Evolutionary conservation across 306 rosid genomes (phyloP), one percentile per base, ranked within the genome.

Genomic region (Pyrus pyrifolia): DNA sequence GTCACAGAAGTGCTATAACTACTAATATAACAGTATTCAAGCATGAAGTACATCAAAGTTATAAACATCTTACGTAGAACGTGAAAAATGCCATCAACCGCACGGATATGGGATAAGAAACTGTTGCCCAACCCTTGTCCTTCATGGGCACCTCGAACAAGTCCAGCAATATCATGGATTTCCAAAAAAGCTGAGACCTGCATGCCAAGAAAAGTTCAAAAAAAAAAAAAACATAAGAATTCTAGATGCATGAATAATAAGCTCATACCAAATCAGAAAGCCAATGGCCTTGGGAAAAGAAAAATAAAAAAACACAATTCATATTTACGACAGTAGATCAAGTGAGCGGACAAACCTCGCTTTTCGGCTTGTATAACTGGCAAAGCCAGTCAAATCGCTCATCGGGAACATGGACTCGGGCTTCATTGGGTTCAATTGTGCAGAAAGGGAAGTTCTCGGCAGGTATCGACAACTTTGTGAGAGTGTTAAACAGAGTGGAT

Each of bases 371-470:
- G 93, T 30, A 88, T 35, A 86, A 80, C 70, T 88, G 89, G 83
- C 97, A 93, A 74, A 96, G 99, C 98, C 99, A 96, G 82, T 96
- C 98, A 63, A 92, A 96, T 23, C 98, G 88, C 81, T 96, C 99
- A 46, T 96, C 99, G 0, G 99, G 99, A 42, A 96, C 87, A 78
- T 96, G 75, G 40, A 93, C 99, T 66, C 99, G 86, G 10, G 99
- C 99, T 80, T 96, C 99, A 80, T 96, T 92, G 63, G 99, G 99
- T 71, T 96, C 99, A 80, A 96, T 96, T 68, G 99, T 96, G 85
- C 99, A 96, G 83, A 96, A 96, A 21, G 99, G 99, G 84, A 96
- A 96, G 83, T 96, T 96, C 86, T 96, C 99, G 4, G 99, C 99
- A 74, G 99, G 98, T 63, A 92, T 92, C 38, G 94, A 73, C 88